These are phyloP conservation scores for Calonectria hongkongensis DNA, from an alignment of 2,329 filamentous ascomycete species.

Conservation along the genomic window DNA sequence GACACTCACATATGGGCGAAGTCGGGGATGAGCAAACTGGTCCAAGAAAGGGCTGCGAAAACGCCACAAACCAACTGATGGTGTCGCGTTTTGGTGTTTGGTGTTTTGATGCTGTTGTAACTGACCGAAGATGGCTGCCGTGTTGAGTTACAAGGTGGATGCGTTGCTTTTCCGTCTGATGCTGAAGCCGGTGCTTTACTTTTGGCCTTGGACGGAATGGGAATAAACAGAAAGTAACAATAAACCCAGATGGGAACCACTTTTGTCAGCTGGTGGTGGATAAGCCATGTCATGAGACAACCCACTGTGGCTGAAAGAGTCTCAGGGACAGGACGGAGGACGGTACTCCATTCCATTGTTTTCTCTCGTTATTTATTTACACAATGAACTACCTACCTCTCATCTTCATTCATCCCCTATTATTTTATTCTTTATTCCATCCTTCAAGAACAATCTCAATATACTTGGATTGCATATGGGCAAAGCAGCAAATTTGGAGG, in stretches of 20 bases:
- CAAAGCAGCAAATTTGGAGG: neutral
- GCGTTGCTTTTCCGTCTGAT: constrained; percentile 3
- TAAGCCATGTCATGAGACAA: neutral
- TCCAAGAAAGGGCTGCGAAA: neutral
- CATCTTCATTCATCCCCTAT: no score
- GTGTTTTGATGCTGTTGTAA: neutral
- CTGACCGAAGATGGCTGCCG: constrained; percentile 1
- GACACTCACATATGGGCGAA: neutral
- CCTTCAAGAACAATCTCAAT: no score
- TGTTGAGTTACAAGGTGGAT: neutral
- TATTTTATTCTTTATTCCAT: no score
- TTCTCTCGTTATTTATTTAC: no score
- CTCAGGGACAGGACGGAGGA: no score
- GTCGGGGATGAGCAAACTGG: no score
- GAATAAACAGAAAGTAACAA: neutral
- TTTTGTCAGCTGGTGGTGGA: constrained; percentile 1
- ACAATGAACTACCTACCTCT: no score
- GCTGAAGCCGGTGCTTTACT: constrained; percentile 21
- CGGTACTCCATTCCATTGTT: no score
- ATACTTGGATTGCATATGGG: neutral
- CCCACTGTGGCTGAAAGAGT: no score
- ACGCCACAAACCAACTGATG: neutral
- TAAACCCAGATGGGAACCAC: neutral
- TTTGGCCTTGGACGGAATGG: constrained; percentile 9
- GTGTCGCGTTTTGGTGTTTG: neutral